These are phyloP conservation scores for Globisporangium splendens DNA, from an alignment of 352 stramenopile species.

Conservation along the genomic window DNA sequence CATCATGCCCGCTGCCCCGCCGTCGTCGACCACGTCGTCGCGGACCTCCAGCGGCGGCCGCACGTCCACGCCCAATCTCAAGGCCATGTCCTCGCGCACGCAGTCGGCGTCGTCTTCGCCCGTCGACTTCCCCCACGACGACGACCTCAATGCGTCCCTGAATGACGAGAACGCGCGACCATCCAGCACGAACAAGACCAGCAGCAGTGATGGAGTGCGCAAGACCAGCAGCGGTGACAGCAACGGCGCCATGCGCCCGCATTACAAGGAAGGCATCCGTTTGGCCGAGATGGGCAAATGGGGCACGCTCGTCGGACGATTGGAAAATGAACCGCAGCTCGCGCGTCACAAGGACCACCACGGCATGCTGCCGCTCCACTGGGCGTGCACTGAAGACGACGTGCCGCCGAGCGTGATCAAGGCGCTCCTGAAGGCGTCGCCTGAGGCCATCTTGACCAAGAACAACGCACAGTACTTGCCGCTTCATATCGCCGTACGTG, in stretches of 20 bases:
- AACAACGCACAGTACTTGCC: slow-evolving; percentile 84
- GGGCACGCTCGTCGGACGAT: slow-evolving; percentile 52
- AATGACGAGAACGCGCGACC: slow-evolving; percentile 10
- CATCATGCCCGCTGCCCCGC: neutral
- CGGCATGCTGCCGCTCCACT: slow-evolving; percentile 82
- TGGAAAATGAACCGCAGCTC: slow-evolving; percentile 58
- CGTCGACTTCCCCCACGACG: neutral
- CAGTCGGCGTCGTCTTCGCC: slow-evolving; percentile 17
- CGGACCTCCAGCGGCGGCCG: neutral
- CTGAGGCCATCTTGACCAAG: slow-evolving; percentile 66
- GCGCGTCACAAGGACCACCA: slow-evolving; percentile 79
- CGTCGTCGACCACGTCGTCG: neutral
- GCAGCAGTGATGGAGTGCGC: neutral
- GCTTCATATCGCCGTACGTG: slow-evolving; percentile 79
- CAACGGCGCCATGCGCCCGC: slow-evolving; percentile 38
- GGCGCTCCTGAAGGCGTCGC: slow-evolving; percentile 67
- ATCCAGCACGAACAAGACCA: neutral
- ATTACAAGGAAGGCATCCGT: slow-evolving; percentile 81
- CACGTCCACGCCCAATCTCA: neutral
- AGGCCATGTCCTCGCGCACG: slow-evolving; percentile 1
- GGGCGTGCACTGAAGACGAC: slow-evolving; percentile 80
- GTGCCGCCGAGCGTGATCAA: slow-evolving; percentile 54
- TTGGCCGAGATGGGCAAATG: slow-evolving; percentile 83
- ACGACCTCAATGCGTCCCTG: slow-evolving; percentile 2
- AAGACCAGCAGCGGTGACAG: slow-evolving; percentile 17